Evolutionary conservation across 345 rosid genomes (phyloP).

Genomic region (Melaleuca alternifolia): DNA sequence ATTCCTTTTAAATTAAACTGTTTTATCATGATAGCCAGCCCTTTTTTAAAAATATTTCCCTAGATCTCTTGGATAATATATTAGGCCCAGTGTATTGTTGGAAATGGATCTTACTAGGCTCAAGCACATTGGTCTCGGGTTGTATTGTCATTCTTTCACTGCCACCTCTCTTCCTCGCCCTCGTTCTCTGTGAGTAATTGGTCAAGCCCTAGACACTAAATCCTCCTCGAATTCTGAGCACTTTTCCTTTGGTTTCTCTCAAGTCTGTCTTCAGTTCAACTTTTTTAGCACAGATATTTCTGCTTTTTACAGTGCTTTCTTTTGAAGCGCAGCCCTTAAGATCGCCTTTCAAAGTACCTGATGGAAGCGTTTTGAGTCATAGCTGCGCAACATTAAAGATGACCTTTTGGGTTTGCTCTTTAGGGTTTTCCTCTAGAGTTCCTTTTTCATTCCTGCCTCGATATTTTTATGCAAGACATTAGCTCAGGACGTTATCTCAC

Average conservation of each 20-base stretch:
- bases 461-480: background rate
- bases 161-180: background rate
- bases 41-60: background rate
- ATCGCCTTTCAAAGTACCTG: slow-evolving; percentile 33
- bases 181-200: background rate
- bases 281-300: background rate
- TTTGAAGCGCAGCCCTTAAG: slow-evolving; percentile 41
- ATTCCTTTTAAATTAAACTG: background rate
- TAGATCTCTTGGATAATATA: background rate
- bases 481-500: slow-evolving; percentile 1
- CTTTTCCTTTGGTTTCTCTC: background rate
- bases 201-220: background rate
- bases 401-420: slow-evolving; percentile 7
- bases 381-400: slow-evolving; percentile 33
- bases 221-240: background rate
- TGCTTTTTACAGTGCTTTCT: background rate
- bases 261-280: background rate
- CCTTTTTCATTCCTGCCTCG: background rate
- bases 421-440: slow-evolving; percentile 43
- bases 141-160: background rate
- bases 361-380: slow-evolving; percentile 63
- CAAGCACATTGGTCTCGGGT: background rate
- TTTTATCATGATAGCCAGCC: background rate
- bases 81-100: background rate
- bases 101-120: background rate